Evolutionary conservation across 208 protist genomes (phyloP), one percentile per base, ranked within the genome.

Genomic region (Naegleria fowleri): DNA sequence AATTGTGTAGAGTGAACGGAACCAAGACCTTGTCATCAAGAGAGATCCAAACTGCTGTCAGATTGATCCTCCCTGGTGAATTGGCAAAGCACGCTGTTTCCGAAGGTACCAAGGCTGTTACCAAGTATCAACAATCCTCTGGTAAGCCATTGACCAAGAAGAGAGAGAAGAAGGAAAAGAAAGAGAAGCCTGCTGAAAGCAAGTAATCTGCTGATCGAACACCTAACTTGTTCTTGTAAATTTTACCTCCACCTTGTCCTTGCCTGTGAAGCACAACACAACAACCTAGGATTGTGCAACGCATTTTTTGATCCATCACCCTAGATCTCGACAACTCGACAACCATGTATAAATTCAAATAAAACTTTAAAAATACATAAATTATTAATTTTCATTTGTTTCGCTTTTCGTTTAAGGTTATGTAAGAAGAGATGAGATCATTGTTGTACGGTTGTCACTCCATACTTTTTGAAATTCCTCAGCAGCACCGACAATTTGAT

Each of bases 51-150:
- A 97, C 96, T 83, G 96, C 97, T 58, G 97, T 98, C 38, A 93
- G 97, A 88, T 94, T 98, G 33, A 92, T 98, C 51, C 94, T 98
- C 6, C 95, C 97, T 79, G 96, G 97, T 92, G 96, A 98, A 93
- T 93, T 98, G 2, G 95, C 97, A 75, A 98, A 98, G 93, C 97
- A 98, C 91, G 97, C 97, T 84, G 96, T 98, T n/a, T 96, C 95
- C 41, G 97, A 98, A 94, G 97, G 97, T 90, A 97, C 95, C 90
- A 98, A 98, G 93, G 96, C 97, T 83, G 96, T 98, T 33, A 96
- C 94, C 92, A 96, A 96, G 33, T 87, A 87, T 15, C 15, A 87
- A 40, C 11, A 19, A 38, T 84, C 76, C 16, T 41, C 76, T 39
- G 76, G 76, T 38, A 84, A 33, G 33, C 16, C 76, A 19, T 15